Base-by-base conservation (phyloP, 1,284 basidiomycete genomes). In the Stereum hirsutum region DNA sequence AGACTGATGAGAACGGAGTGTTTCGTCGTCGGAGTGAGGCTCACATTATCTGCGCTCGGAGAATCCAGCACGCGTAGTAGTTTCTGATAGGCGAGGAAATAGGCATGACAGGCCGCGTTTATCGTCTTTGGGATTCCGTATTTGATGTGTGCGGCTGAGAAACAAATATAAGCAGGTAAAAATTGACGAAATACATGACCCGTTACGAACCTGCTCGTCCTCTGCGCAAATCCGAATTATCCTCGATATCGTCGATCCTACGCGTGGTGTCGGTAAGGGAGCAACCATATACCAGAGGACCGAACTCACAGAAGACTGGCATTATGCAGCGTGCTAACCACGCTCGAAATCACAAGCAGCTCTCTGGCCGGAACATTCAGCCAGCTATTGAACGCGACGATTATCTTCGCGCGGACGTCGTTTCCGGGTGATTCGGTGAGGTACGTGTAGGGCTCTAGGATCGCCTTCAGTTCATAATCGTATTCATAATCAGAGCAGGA, bases 221-320 rank as follows among this genome's bases (percentile, higher is more conserved):
- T 44, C 94, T 66, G 7, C 96, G 73, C 21, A 99, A 70, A 53
- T 94, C 88, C 0, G 92, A 91, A 51, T 89, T 88, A 57, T 99
- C 96, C 62, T 99, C 92, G 30, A 99, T 95, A 58, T 99, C 96
- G 60, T 99, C 96, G 55, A 99, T 82, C 52, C 90, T 93, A 56
- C 37, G 10, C 14, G 41, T 7, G 12, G 25, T 31, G 7, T 37
- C 12, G 39, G 28, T 32, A 15, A n/a, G 20, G 12, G 4, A 12
- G 4, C 4, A 4, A 5, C 12, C n/a, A 15, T 14, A 28, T 6
- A 31, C 14, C 14, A 34, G n/a, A 23, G 8, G 19, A 28, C n/a
- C n/a, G 15, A 4, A 65, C 81, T 57, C 55, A 91, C 93, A 99
- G 73, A 30, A 99, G 68, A 57, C 89, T 95, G 2, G 93, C 91